A percentile compares a stretch with the other conserved stretches of the same genome.
These are phyloP conservation scores for Populus simonii DNA, from an alignment of 345 rosid genomes.

Conservation along the genomic window DNA sequence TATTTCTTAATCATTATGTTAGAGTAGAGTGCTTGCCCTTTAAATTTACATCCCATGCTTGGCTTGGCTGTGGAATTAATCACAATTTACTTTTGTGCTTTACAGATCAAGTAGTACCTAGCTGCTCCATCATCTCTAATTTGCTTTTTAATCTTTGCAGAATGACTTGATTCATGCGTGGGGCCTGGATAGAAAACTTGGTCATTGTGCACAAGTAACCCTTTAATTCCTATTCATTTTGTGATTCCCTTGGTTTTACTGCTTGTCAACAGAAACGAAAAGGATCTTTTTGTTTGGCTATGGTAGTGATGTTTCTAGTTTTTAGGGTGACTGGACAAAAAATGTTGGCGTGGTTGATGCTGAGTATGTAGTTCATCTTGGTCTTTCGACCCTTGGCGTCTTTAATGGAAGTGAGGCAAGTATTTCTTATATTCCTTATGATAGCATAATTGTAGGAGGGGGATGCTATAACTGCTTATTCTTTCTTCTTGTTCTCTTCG, in stretches of 20 bases:
- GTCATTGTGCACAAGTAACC: conserved; percentile 86
- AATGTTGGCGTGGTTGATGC: conserved; percentile 92
- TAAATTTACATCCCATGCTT: not conserved
- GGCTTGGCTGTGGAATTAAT: not conserved
- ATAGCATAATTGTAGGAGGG: not conserved
- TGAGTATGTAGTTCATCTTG: conserved; percentile 78
- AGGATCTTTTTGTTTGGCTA: not conserved
- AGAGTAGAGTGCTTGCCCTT: not conserved
- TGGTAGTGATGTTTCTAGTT: conserved; percentile 6
- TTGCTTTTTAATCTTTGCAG: conserved; percentile 33
- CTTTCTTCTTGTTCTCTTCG: not conserved
- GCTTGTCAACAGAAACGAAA: not conserved
- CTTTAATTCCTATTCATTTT: not conserved
- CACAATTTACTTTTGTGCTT: not conserved
- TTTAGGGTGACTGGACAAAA: conserved; percentile 81
- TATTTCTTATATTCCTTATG: not conserved
- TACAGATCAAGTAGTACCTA: not conserved
- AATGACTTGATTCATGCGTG: conserved; percentile 93
- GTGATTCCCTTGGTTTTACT: not conserved
- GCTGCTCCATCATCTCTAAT: not conserved
- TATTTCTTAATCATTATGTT: not conserved
- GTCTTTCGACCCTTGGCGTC: conserved; percentile 76
- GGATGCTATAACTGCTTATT: not conserved
- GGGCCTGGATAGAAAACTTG: conserved; percentile 87
- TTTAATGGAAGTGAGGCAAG: conserved; percentile 42